phyloP scores from a whole-genome alignment of 2,329 filamentous ascomycete genomes.

The Teratosphaeria zuluensis region DNA sequence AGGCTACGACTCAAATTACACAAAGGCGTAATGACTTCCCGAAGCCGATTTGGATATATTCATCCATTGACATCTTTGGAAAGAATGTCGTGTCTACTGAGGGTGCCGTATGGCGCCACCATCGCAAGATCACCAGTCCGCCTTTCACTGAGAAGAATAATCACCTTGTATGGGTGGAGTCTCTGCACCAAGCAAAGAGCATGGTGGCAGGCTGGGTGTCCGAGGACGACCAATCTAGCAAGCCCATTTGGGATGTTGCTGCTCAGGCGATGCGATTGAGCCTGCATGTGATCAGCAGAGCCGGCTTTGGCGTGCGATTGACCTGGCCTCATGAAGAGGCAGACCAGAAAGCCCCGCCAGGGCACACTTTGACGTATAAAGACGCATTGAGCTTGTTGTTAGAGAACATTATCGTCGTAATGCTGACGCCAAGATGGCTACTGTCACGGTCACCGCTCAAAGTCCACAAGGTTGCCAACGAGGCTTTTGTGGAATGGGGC shows the following conservation, averaged over 20 bases:
- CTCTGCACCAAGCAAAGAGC: constrained; percentile 52
- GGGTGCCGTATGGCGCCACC: constrained; percentile 58
- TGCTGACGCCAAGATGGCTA: constrained; percentile 51
- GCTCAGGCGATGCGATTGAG: constrained; percentile 57
- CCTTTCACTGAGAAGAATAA: constrained; percentile 72
- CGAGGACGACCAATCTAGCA: constrained; percentile 29
- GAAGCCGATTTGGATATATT: constrained; percentile 54
- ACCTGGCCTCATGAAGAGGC: constrained; percentile 48
- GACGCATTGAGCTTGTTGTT: constrained; percentile 53
- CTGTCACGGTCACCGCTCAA: constrained; percentile 45
- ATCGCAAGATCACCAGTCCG: constrained; percentile 61
- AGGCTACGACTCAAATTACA: constrained; percentile 56
- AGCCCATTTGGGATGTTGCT: constrained; percentile 48
- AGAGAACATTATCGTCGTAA: constrained; percentile 52
- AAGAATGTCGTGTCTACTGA: constrained; percentile 64
- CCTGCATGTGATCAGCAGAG: constrained; percentile 53
- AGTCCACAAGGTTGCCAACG: constrained; percentile 41
- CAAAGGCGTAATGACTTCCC: constrained; percentile 60
- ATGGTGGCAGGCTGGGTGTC: constrained; percentile 52
- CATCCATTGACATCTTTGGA: constrained; percentile 55
- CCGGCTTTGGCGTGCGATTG: constrained; percentile 58
- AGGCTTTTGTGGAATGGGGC: constrained; percentile 53
- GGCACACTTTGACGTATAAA: constrained; percentile 56
- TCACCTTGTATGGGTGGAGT: constrained; percentile 54
- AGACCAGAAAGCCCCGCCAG: constrained; percentile 29